Evolutionary conservation across 352 stramenopile genomes (phyloP), one percentile per base, ranked within the genome.

Genomic region (Elongisporangium undulatum): DNA sequence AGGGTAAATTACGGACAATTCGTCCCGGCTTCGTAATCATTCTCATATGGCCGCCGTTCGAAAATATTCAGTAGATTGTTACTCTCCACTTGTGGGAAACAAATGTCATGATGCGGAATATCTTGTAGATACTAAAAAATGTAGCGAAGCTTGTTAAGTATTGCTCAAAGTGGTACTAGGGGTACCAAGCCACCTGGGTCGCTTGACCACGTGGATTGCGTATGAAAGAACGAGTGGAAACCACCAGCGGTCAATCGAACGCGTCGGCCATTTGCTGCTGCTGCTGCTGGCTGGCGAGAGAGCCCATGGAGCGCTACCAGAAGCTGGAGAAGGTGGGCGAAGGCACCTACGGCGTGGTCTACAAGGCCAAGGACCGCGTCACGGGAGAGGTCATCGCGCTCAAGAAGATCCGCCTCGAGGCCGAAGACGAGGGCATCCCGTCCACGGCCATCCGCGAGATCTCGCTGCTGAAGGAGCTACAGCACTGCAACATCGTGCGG

Each of bases 401-500:
- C 51, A 99, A 99, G 83, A 99, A 99, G 81, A 99, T 99, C 64
- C 82, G 97, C 17, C 85, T 99, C 41, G 98, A 99, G 74, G 97
- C 97, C 49, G 90, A 97, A 57, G 97, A 99, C 69, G 95, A 98
- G 58, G 98, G 98, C 56, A 99, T 99, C 66, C 97, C 97, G 34
- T 96, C 97, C 62, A 99, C 97, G 23, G 97, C 98, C 29, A 96
- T 99, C 61, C 90, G 98, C 61, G 98, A 99, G 80, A 99, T 99
- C 68, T 98, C 95, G 66, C 84, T 99, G 51, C 82, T 99, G 20
- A 94, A 99, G 59, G 92, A 98, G 64, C 80, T 99, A 23, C 88
- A 97, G 66, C 97, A 99, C 74, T 85, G 93, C 64, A 99, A 98
- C 75, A 99, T 99, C 66, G 92, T 99, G 51, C 85, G 84, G 51